Base-by-base conservation (phyloP, 805 yeast species). In the Metahyphopichia silvanorum region DNA sequence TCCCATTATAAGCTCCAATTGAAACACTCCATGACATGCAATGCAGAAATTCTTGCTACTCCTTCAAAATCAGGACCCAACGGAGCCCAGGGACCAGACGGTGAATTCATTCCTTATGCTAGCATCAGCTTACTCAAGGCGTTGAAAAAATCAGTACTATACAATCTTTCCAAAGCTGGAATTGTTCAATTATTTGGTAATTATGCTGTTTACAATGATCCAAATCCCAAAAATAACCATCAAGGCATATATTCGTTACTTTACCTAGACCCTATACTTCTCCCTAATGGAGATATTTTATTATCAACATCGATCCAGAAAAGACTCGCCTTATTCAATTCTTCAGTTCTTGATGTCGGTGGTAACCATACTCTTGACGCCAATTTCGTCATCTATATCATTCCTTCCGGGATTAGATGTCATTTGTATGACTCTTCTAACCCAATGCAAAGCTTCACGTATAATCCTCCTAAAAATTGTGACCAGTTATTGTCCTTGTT, bases 401-500 rank as follows among this genome's bases (percentile, higher is more conserved):
- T 63, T 2, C 73, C 73, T 3, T 59, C 66, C 14, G 72, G 71
- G 3, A 55, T 67, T 18, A 47, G 73, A 32, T 66, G 71, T 29
- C 73, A 66, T 42, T 46, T 67, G 28, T 64, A 50, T 36, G 68
- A 66, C 34, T 27, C 48, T 10, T 34, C 39, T 9, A 47, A 49
- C 24, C 28, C 46, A n/a, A 32, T 38, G 18, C 46, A 39, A 23
- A 54, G 50, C 32, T 56, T 55, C 44, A 46, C 60, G 11, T 39
- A 38, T 30, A 39, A 47, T 4, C 53, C 63, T 26, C 51, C 56
- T 2, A 42, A 43, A 16, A 49, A 52, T 16, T 37, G 46, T 12
- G 58, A 47, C 3, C 53, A 49, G 16, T 43, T 66, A 10, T 35
- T 60, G n/a, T 44, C 55, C 19, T 46, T 66, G 9, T 42, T 66